Percentiles rank a stretch among this genome's conserved stretches.
These are phyloP conservation scores for Trypanosoma platydactyli DNA, from an alignment of 208 protist species.

Conservation along the genomic window DNA sequence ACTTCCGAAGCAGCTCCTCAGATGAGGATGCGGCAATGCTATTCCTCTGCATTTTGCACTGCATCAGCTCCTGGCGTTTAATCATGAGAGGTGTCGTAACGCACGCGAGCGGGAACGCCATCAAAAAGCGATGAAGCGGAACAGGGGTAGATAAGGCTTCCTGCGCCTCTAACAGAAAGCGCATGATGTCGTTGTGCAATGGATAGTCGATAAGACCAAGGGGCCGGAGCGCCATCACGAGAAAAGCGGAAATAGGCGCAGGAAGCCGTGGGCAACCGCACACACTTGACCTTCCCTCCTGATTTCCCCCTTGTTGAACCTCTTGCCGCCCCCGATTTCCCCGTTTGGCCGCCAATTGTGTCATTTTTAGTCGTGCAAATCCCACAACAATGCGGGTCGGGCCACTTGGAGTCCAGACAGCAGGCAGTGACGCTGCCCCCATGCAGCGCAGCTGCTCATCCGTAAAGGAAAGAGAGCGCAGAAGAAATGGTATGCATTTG, in stretches of 20 bases:
- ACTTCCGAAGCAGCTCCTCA: conserved; percentile 43
- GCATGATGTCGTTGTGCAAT: conserved; percentile 79
- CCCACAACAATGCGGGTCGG: conserved; percentile 57
- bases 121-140: conserved; percentile 62
- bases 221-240: conserved; percentile 54
- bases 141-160: conserved; percentile 49
- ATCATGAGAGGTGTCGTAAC: conserved; percentile 82
- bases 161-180: conserved; percentile 56
- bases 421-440: conserved; percentile 46
- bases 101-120: conserved; percentile 58
- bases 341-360: conserved; percentile 46
- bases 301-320: not conserved
- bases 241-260: conserved; percentile 61
- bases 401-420: conserved; percentile 54
- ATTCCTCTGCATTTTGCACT: conserved; percentile 12
- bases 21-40: conserved; percentile 53
- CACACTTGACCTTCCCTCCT: not conserved
- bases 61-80: conserved; percentile 52
- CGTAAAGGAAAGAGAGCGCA: conserved; percentile 74
- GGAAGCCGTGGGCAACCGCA: conserved; percentile 60
- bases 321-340: conserved; percentile 9
- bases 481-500: conserved; percentile 58
- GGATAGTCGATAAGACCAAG: conserved; percentile 51
- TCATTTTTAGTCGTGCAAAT: conserved; percentile 74
- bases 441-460: conserved; percentile 47